Evolutionary conservation across 331 rosid species (phyloP).

Genomic region (Prunus yedoensis): DNA sequence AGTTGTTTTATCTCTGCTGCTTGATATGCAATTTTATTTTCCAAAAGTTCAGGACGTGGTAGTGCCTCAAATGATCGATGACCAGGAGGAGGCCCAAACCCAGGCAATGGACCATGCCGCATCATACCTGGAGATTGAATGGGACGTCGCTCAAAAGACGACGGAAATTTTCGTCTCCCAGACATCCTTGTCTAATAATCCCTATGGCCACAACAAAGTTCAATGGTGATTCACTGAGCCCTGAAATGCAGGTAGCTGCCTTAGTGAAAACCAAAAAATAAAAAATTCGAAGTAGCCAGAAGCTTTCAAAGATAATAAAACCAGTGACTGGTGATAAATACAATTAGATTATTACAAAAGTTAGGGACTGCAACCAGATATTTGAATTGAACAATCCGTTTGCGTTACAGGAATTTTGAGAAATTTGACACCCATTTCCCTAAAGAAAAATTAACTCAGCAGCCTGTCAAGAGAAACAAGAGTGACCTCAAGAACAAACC

Average conservation of each 20-base stretch:
- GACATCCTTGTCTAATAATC: constrained; percentile 33
- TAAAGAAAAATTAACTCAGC: not conserved
- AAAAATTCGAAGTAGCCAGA: not conserved
- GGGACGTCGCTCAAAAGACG: constrained; percentile 37
- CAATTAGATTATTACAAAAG: not conserved
- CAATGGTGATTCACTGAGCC: not conserved
- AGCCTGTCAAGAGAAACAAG: not conserved
- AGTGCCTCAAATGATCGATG: constrained; percentile 34
- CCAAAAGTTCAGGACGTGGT: constrained; percentile 45
- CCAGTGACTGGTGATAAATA: not conserved
- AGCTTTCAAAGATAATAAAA: not conserved
- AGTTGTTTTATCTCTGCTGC: constrained; percentile 63
- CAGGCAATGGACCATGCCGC: constrained; percentile 58
- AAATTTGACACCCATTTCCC: not conserved
- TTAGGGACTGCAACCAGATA: too few species aligned
- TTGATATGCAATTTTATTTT: constrained; percentile 56
- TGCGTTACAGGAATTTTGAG: not conserved
- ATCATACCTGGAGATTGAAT: constrained; percentile 47
- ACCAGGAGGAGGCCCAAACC: constrained; percentile 33
- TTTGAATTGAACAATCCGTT: not conserved
- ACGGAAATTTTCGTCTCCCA: constrained; percentile 43
- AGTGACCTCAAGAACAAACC: not conserved
- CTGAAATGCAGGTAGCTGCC: not conserved
- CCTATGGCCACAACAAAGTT: constrained; percentile 23
- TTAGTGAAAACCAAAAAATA: not conserved